Percentiles rank a stretch among this genome's conserved stretches.
These are phyloP conservation scores for Scytalidium lignicola DNA, from an alignment of 2,329 filamentous ascomycete species.

Conservation along the genomic window DNA sequence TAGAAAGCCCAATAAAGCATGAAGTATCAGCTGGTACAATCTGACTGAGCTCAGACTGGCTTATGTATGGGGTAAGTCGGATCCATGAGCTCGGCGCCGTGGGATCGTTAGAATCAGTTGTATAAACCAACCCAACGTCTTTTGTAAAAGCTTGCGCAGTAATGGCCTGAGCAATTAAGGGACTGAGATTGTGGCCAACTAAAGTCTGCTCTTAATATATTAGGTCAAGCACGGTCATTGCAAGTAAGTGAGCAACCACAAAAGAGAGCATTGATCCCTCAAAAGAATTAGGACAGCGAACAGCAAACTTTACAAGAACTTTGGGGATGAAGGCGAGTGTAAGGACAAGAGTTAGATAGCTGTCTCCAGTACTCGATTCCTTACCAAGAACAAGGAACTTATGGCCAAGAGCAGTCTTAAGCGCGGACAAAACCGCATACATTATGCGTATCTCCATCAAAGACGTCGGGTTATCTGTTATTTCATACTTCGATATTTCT, in stretches of 20 bases:
- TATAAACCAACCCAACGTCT: not conserved
- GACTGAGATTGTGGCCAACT: not conserved
- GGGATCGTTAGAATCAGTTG: not conserved
- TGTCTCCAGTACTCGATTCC: not conserved
- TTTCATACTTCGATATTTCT: not conserved
- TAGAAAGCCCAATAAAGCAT: not conserved
- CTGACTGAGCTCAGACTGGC: not conserved
- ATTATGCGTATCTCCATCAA: not conserved
- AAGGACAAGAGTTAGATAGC: not conserved
- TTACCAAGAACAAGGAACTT: slow-evolving; percentile 1
- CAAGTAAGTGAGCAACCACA: not conserved
- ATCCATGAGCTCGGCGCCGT: not conserved
- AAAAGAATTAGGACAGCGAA: not conserved
- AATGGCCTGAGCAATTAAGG: not conserved
- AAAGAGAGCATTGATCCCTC: not conserved
- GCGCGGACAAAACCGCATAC: not conserved
- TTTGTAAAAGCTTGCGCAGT: not conserved
- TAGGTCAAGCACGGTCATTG: not conserved
- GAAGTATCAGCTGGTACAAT: not conserved
- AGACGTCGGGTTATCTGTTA: too few relatives aligned
- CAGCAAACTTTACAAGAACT: not conserved
- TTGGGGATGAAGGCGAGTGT: not conserved
- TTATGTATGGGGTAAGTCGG: not conserved
- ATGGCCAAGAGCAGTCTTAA: slow-evolving; percentile 1
- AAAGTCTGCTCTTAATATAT: not conserved